Evolutionary conservation across 352 stramenopile genomes (phyloP).

Genomic region (Globisporangium irregulare): DNA sequence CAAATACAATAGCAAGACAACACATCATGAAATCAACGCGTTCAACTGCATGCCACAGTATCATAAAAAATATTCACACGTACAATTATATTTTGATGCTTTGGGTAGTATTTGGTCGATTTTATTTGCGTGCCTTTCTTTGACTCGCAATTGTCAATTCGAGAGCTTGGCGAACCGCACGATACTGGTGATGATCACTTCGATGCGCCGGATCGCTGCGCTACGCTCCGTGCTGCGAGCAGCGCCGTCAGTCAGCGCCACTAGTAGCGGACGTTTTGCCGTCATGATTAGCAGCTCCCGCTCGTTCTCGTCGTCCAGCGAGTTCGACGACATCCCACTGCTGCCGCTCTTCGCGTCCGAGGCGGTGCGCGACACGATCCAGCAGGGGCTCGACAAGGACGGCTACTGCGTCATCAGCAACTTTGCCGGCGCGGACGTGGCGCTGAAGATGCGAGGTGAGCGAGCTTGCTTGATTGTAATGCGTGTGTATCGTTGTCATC

Average conservation of each 20-base stretch:
- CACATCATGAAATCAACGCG: too few relatives aligned
- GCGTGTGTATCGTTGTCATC: not conserved
- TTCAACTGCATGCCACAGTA: too few relatives aligned
- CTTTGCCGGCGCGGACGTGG: conserved; percentile 39
- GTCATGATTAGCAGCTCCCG: not conserved
- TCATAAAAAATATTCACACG: too few relatives aligned
- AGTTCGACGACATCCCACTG: conserved; percentile 31
- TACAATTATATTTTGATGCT: not conserved
- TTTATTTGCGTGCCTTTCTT: not conserved
- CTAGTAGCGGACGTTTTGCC: not conserved
- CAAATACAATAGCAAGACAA: not conserved
- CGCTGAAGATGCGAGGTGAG: conserved; percentile 36
- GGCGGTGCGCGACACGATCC: conserved; percentile 34
- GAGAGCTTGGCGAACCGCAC: not conserved
- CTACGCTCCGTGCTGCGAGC: conserved; percentile 1
- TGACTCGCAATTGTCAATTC: not conserved
- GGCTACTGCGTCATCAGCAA: conserved; percentile 39
- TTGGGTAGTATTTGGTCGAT: not conserved
- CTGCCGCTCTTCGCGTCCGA: conserved; percentile 41
- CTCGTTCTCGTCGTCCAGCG: conserved; percentile 13
- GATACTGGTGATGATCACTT: not conserved
- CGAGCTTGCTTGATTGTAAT: not conserved
- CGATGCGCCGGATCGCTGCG: conserved; percentile 1
- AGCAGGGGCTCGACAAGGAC: conserved; percentile 33
- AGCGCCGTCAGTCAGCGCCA: not conserved